Evolutionary conservation across 208 protist species (phyloP).

Genomic region (Acanthamoeba culbertsoni): DNA sequence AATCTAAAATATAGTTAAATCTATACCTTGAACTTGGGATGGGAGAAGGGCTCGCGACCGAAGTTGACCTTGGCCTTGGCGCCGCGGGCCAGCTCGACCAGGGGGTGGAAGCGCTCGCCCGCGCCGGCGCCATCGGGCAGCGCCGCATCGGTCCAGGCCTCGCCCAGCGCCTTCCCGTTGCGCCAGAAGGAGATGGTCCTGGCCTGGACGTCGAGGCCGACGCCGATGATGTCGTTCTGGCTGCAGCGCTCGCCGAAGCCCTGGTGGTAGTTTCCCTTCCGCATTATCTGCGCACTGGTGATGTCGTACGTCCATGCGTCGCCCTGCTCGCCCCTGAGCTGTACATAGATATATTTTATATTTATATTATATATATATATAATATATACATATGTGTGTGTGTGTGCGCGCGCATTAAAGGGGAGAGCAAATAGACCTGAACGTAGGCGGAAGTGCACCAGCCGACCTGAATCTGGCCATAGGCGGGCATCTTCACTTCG

Average conservation of each 20-base stretch:
- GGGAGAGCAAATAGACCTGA: neutral
- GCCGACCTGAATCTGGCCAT: slow-evolving; percentile 21
- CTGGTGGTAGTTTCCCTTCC: neutral
- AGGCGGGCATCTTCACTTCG: neutral
- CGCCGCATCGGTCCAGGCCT: too few species aligned
- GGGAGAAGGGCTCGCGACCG: too few species aligned
- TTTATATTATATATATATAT: neutral
- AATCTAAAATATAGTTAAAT: too few species aligned
- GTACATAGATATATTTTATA: neutral
- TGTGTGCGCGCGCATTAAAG: neutral
- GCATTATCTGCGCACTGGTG: neutral
- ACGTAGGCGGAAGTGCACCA: slow-evolving; percentile 2
- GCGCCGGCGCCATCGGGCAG: neutral
- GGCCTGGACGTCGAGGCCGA: neutral
- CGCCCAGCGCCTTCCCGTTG: neutral
- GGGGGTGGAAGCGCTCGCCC: neutral
- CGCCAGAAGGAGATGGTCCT: slow-evolving; percentile 38
- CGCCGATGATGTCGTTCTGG: slow-evolving; percentile 12
- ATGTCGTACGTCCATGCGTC: neutral
- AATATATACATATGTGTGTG: too few species aligned
- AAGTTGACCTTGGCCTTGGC: too few species aligned
- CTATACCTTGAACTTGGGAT: too few species aligned
- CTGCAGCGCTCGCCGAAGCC: too few species aligned
- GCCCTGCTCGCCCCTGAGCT: too few species aligned
- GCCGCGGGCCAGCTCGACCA: too few species aligned